Conservation (phyloP, 129 eudicot species). For the Flaveria sonorensis region DNA sequence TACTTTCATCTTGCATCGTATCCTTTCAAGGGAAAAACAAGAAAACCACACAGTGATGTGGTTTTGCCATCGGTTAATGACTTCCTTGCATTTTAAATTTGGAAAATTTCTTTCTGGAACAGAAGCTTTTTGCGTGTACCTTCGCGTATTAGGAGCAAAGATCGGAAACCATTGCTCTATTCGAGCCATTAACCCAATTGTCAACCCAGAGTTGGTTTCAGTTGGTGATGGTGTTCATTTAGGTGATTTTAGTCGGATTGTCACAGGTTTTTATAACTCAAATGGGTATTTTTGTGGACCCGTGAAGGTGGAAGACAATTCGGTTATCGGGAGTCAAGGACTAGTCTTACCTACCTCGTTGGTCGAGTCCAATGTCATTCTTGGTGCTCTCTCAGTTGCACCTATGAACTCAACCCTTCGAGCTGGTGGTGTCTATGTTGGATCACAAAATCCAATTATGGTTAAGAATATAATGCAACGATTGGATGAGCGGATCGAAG, state of each 20-base stretch:
- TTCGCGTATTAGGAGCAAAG: slow-evolving; percentile 44
- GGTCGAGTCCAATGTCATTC: slow-evolving; percentile 43
- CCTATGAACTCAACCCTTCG: slow-evolving; percentile 46
- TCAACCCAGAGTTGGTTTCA: slow-evolving; percentile 36
- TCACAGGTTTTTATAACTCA: slow-evolving; percentile 34
- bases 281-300: slow-evolving; percentile 37
- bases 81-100: slow-evolving; percentile 42
- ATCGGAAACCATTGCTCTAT: slow-evolving; percentile 49
- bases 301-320: slow-evolving; percentile 38
- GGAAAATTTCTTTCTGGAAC: slow-evolving; percentile 50
- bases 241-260: slow-evolving; percentile 49
- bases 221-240: slow-evolving; percentile 50
- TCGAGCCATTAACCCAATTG: slow-evolving; percentile 46
- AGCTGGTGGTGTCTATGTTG: slow-evolving; percentile 50
- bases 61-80: slow-evolving; percentile 36
- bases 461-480: slow-evolving; percentile 32
- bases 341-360: slow-evolving; percentile 46
- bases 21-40: slow-evolving; percentile 30
- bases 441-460: slow-evolving; percentile 49
- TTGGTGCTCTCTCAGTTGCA: slow-evolving; percentile 56
- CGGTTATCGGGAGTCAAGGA: slow-evolving; percentile 46
- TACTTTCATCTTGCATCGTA: slow-evolving; percentile 25
- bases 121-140: slow-evolving; percentile 48
- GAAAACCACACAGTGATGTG: slow-evolving; percentile 30
- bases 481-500: slow-evolving; percentile 47